Evolutionary conservation across 441 rosid genomes (phyloP), one percentile per base, ranked within the genome.

Genomic region (Arabidopsis hybrid): DNA sequence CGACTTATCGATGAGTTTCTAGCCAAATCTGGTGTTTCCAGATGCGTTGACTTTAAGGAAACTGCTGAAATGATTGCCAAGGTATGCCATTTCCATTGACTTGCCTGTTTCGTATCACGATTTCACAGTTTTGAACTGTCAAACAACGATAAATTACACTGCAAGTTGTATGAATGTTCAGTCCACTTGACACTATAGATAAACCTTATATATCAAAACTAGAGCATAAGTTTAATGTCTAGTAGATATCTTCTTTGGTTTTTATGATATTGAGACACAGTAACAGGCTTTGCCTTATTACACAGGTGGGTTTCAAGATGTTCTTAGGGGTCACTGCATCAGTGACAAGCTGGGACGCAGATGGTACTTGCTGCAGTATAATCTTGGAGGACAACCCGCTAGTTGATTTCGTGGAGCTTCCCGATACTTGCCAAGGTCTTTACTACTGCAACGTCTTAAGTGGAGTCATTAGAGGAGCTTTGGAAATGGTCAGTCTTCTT

Each of bases 301-400:
- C 60, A 17, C 81, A 93, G 98, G 95, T 91, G 76, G 98, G 97
- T 26, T 90, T 90, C 83, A 94, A 94, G 87, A 94, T 94, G 98
- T 94, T 94, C 80, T 80, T 91, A 21, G 98, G 98, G 26, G 88
- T 90, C 42, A 81, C 91, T 64, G 95, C 97, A 65, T 85, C 96
- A 65, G 97, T 91, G 67, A 80, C 84, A 61, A 94, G 89, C 73
- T 94, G 98, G 96, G 92, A 94, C 74, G 90, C 87, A 8, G 92
- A 94, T 43, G 98, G 97, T 32, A 91, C 93, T 71, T 84, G 88
- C 80, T 90, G 96, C 84, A 88, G 88, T 71, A 85, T 92, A 49
- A 50, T 91, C 77, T 81, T 91, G 82, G 96, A 89, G 60, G 98
- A 94, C 72, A 91, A 91, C 78, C 97, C 97, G 59, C 79, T 91